These are phyloP conservation scores for Beauveria sp. DNA, from an alignment of 2,329 filamentous ascomycete genomes.

Conservation along the genomic window DNA sequence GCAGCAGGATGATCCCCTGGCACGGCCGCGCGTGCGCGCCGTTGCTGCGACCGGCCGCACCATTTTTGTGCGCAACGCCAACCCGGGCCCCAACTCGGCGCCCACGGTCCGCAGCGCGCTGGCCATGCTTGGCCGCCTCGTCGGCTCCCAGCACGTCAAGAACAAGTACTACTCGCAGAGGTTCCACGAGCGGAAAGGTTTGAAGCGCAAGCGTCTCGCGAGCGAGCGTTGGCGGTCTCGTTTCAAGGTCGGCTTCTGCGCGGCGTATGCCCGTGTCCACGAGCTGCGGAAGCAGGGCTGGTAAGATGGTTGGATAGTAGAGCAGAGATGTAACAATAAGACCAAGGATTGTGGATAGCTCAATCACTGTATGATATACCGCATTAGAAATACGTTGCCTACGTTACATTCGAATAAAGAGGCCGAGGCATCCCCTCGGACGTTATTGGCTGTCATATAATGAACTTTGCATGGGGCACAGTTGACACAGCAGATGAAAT, in stretches of 20 bases:
- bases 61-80: constrained; percentile 28
- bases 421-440: too few species aligned
- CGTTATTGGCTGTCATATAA: too few species aligned
- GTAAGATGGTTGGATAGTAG: constrained; percentile 34
- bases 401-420: too few species aligned
- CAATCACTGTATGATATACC: constrained; percentile 6
- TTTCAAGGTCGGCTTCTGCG: constrained; percentile 63
- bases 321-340: constrained; percentile 4
- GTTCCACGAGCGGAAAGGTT: constrained; percentile 66
- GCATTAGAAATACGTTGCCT: background rate
- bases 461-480: too few species aligned
- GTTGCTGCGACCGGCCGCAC: constrained; percentile 31
- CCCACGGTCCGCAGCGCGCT: constrained; percentile 39
- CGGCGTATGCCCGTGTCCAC: constrained; percentile 55
- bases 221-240: constrained; percentile 60
- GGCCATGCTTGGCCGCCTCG: constrained; percentile 30
- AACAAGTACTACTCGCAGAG: constrained; percentile 50
- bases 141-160: constrained; percentile 48
- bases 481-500: too few species aligned
- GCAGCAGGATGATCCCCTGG: constrained; percentile 18
- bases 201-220: constrained; percentile 69
- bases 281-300: constrained; percentile 72
- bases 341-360: background rate
- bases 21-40: constrained; percentile 33
- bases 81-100: constrained; percentile 14